Conservation (phyloP, 768 basidiomycete genomes). For the Collybia sp. region DNA sequence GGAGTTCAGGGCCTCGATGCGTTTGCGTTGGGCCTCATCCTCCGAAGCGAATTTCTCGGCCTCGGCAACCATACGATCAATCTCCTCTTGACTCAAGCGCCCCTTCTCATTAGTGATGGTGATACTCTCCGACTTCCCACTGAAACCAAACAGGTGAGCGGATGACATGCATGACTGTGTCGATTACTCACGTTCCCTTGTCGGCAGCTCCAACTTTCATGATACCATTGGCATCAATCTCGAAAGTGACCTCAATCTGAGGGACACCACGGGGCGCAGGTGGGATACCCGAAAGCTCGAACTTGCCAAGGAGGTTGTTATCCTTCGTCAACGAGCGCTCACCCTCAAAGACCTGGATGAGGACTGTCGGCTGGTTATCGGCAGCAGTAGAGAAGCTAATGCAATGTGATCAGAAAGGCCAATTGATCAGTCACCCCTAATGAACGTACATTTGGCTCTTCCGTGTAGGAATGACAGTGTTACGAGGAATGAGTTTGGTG, state of each 20-base stretch:
- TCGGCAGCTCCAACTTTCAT: slow-evolving; percentile 92
- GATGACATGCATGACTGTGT: neutral
- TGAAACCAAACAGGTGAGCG: slow-evolving; percentile 17
- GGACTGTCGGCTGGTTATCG: slow-evolving; percentile 91
- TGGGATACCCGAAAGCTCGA: slow-evolving; percentile 89
- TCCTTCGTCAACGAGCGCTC: slow-evolving; percentile 97
- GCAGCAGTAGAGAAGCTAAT: slow-evolving; percentile 74
- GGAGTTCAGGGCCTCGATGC: slow-evolving; percentile 80
- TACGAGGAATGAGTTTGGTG: slow-evolving; percentile 95
- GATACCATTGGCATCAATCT: slow-evolving; percentile 93
- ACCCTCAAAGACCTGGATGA: slow-evolving; percentile 97
- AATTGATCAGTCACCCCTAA: too few species aligned
- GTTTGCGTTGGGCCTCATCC: slow-evolving; percentile 76
- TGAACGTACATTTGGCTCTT: slow-evolving; percentile 89
- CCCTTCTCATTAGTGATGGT: slow-evolving; percentile 97
- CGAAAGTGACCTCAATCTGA: slow-evolving; percentile 96
- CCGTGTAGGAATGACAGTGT: slow-evolving; percentile 97
- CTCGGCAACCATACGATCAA: slow-evolving; percentile 93
- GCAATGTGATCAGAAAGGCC: neutral
- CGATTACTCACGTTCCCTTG: slow-evolving; percentile 77
- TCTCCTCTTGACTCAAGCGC: slow-evolving; percentile 83
- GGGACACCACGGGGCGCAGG: slow-evolving; percentile 96
- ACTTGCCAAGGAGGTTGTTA: slow-evolving; percentile 97
- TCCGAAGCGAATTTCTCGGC: slow-evolving; percentile 87
- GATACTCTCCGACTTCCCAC: slow-evolving; percentile 83